Base-by-base conservation (phyloP, 2,329 filamentous ascomycete species). In the Didymella pinodella region DNA sequence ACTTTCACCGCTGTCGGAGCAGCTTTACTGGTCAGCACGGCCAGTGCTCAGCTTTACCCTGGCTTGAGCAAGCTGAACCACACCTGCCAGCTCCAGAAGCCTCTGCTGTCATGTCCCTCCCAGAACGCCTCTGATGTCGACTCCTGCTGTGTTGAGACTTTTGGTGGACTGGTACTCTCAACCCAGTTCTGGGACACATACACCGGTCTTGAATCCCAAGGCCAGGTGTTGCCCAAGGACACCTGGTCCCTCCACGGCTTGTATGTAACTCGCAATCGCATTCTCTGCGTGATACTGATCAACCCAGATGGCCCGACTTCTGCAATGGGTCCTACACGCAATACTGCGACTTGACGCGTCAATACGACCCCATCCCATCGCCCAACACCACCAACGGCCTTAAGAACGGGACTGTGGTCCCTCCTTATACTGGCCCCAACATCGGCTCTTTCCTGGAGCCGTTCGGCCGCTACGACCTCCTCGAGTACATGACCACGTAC, bases 131-230 rank as follows among this genome's bases (percentile, higher is more conserved):
- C 65, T 12, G 56, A 66, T 38, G 83, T 85, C 32, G 86, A 90
- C 68, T 83, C 83, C 1, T 90, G 87, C 80, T 90, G 87, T 66
- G 81, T 81, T 16, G 87, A 90, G 77, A 89, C 87, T 0, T 89
- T 79, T 65, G 87, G 87, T 28, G 87, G 87, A 4, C 79, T 90
- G 5, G 69, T 89, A 65, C 78, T 90, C 2, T 79, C 78, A 55
- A 90, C 87, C 0, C 87, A 89, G 63, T 88, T 86, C 73, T 90
- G 88, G 88, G 78, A 82, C 65, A 86, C 85, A 0, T 86, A 87
- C 69, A 89, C 88, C 0, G 87, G 86, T 2, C 79, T 82, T 31
- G 87, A 89, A 70, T 70, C 74, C 12, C 53, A 83, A 55, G 85
- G 85, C 10, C 87, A 90, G 69, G 69, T 86, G 22, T 79, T 88